These are phyloP conservation scores for Rhizophora mangle DNA, from an alignment of 345 rosid genomes.

Conservation along the genomic window DNA sequence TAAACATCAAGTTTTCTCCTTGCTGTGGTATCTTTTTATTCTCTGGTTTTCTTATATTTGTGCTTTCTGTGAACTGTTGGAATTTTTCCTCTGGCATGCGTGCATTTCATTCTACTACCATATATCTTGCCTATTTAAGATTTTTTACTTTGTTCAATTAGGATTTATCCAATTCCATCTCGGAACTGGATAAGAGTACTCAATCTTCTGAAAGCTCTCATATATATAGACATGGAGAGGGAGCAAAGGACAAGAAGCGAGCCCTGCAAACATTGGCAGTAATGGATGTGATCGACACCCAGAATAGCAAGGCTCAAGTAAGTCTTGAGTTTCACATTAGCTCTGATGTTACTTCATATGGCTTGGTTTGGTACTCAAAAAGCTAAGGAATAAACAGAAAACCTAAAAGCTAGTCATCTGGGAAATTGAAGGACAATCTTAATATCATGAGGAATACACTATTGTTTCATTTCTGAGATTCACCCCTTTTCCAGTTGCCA, in stretches of 20 bases:
- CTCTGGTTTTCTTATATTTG: neutral
- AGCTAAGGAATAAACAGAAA: neutral
- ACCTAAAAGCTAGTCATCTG: neutral
- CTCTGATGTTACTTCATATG: neutral
- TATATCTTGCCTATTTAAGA: neutral
- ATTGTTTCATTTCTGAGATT: conserved; percentile 16
- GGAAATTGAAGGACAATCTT: neutral
- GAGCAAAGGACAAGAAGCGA: conserved; percentile 46
- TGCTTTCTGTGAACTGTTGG: too few species aligned
- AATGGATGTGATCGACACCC: conserved; percentile 31
- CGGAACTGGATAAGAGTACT: conserved; percentile 37
- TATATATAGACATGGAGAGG: conserved; percentile 36
- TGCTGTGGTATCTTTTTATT: neutral
- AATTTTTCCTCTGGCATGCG: neutral
- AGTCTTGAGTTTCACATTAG: conserved; percentile 28
- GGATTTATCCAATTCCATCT: conserved; percentile 43
- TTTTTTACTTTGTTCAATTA: conserved; percentile 11
- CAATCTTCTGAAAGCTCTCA: conserved; percentile 14
- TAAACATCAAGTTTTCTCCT: neutral
- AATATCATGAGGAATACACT: neutral
- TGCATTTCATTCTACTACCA: conserved; percentile 11
- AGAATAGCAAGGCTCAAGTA: conserved; percentile 46
- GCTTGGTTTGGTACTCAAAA: neutral
- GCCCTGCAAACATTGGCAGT: conserved; percentile 35
- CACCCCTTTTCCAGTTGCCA: conserved; percentile 46